Conservation (phyloP, 768 basidiomycete genomes). For the Tylopilus vinaceipallidus region DNA sequence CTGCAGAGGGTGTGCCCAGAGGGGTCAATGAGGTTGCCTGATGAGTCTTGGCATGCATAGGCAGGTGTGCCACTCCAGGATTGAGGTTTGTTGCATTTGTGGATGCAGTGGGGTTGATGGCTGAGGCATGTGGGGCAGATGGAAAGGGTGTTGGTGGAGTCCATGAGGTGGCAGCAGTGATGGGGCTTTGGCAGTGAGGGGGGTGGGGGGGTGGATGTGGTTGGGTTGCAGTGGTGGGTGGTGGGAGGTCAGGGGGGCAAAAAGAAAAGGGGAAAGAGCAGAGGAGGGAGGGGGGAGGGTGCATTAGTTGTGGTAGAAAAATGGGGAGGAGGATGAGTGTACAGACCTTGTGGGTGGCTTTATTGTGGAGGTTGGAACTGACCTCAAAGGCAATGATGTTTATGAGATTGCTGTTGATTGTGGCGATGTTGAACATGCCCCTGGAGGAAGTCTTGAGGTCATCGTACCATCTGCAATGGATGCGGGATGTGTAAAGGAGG, state of each 20-base stretch:
- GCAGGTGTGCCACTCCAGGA: not conserved
- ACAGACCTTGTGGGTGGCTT: not conserved
- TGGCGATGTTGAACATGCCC: not conserved
- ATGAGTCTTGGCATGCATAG: fast-evolving
- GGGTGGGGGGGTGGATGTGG: not conserved
- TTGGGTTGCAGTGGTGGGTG: not conserved
- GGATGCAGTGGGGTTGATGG: not conserved
- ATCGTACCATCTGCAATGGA: slow-evolving; percentile 3
- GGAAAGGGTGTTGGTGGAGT: not conserved
- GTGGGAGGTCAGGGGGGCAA: not conserved
- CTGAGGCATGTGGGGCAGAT: not conserved
- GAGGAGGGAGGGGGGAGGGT: not conserved
- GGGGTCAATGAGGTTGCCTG: not conserved
- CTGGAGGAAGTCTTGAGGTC: not conserved
- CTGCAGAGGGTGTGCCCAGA: not conserved
- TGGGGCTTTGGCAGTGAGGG: not conserved
- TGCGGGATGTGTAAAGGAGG: not conserved
- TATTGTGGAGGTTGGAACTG: not conserved
- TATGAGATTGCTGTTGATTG: slow-evolving; percentile 2
- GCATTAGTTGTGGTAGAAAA: no score
- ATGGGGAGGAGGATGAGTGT: no score
- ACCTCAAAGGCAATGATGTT: not conserved
- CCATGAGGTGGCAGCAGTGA: not conserved
- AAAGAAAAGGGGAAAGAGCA: not conserved
- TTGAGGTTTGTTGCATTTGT: not conserved